Conservation (phyloP, 495 filamentous ascomycete genomes). For the Aspergillus bertholletiae region DNA sequence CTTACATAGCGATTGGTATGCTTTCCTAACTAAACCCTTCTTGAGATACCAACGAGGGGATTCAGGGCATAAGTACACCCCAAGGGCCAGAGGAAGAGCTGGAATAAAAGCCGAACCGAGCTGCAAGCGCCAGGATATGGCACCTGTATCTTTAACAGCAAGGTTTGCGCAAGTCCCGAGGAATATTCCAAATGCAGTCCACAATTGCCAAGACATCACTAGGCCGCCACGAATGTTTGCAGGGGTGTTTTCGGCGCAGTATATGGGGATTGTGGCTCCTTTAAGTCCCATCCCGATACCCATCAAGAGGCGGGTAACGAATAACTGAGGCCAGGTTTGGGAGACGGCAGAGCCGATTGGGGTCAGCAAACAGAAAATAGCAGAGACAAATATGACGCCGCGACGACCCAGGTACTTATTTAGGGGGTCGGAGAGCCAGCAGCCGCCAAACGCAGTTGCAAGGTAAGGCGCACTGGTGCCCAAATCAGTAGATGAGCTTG, state of each 20-base stretch:
- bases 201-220: conserved; percentile 79
- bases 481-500: conserved; percentile 20
- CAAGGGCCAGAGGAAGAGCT: conserved; percentile 59
- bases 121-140: conserved; percentile 72
- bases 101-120: conserved; percentile 75
- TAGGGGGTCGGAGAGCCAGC: conserved; percentile 57
- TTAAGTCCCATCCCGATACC: conserved; percentile 68
- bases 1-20: conserved; percentile 56
- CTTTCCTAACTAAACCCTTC: conserved; percentile 50
- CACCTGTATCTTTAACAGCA: conserved; percentile 51
- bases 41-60: conserved; percentile 70
- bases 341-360: conserved; percentile 54
- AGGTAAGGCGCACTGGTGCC: conserved; percentile 31
- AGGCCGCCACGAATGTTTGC: conserved; percentile 71
- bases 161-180: conserved; percentile 70
- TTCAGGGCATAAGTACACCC: conserved; percentile 65
- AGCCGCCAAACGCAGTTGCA: conserved; percentile 44
- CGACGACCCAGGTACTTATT: conserved; percentile 56
- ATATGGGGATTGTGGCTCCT: conserved; percentile 62
- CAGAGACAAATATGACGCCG: conserved; percentile 58
- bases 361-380: conserved; percentile 55
- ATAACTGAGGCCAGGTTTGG: conserved; percentile 57
- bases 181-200: conserved; percentile 81
- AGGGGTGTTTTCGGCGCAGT: conserved; percentile 72
- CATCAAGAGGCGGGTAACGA: conserved; percentile 54